phyloP scores from a whole-genome alignment of 306 rosid genomes.

The Bauhinia variegata region DNA sequence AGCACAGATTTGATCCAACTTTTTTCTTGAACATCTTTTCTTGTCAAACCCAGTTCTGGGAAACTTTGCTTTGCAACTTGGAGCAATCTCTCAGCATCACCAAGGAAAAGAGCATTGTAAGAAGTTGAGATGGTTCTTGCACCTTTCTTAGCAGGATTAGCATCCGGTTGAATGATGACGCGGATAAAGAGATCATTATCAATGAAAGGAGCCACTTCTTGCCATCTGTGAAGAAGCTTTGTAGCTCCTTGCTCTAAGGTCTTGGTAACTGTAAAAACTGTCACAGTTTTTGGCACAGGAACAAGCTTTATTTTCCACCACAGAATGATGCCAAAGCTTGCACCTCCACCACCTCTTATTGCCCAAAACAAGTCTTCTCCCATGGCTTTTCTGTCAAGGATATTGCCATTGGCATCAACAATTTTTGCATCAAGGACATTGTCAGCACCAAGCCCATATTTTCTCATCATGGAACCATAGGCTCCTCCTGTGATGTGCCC shows the following conservation, averaged over 20 bases:
- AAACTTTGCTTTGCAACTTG: slow-evolving; percentile 52
- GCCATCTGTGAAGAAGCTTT: slow-evolving; percentile 62
- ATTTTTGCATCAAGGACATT: slow-evolving; percentile 70
- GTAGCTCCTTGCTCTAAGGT: slow-evolving; percentile 66
- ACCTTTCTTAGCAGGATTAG: slow-evolving; percentile 37
- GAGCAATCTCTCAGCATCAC: slow-evolving; percentile 54
- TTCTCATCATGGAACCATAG: slow-evolving; percentile 82
- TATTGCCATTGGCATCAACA: slow-evolving; percentile 54
- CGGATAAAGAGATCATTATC: slow-evolving; percentile 69
- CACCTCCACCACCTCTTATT: slow-evolving; percentile 91
- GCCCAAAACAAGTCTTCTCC: slow-evolving; percentile 93
- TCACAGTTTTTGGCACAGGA: slow-evolving; percentile 67
- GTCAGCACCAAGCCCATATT: slow-evolving; percentile 77
- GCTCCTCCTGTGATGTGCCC: slow-evolving; percentile 90
- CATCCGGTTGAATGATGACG: slow-evolving; percentile 51
- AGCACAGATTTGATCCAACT: slow-evolving; percentile 81
- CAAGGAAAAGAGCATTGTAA: slow-evolving; percentile 71
- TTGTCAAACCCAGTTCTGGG: slow-evolving; percentile 69
- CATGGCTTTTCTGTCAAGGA: slow-evolving; percentile 68
- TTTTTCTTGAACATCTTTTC: slow-evolving; percentile 58
- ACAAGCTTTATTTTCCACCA: slow-evolving; percentile 89
- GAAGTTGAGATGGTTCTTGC: slow-evolving; percentile 58
- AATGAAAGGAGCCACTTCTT: slow-evolving; percentile 62
- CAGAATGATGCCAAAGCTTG: slow-evolving; percentile 76
- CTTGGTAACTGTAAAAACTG: slow-evolving; percentile 67